These are phyloP conservation scores for Drosera capensis DNA, from an alignment of 148 eudicot species.

Conservation along the genomic window DNA sequence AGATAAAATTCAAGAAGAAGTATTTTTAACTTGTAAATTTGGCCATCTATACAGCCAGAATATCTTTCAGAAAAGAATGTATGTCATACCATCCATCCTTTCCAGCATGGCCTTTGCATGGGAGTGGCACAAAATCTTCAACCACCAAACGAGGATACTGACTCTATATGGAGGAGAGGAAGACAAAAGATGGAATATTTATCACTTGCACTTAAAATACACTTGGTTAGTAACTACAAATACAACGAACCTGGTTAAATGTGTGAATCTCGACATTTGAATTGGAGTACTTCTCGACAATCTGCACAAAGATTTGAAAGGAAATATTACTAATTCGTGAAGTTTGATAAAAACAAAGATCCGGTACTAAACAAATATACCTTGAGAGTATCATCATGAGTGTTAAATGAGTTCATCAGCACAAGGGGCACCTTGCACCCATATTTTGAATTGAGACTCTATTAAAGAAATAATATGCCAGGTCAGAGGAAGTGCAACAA, in stretches of 20 bases:
- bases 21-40: too few relatives aligned
- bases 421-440: slow-evolving; percentile 92
- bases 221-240: background rate
- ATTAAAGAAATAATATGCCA: slow-evolving; percentile 5
- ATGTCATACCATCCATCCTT: slow-evolving; percentile 80
- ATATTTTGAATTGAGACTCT: slow-evolving; percentile 69
- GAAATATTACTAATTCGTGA: slow-evolving; percentile 5
- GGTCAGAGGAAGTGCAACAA: background rate
- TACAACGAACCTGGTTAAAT: slow-evolving; percentile 36
- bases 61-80: too few relatives aligned
- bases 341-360: slow-evolving; percentile 4
- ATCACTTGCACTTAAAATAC: background rate
- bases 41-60: too few relatives aligned
- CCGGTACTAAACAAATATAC: slow-evolving; percentile 16
- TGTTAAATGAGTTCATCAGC: slow-evolving; percentile 97
- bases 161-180: slow-evolving; percentile 24
- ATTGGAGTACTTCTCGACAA: slow-evolving; percentile 66
- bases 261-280: slow-evolving; percentile 81
- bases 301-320: slow-evolving; percentile 29
- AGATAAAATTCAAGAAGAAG: too few relatives aligned
- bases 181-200: background rate
- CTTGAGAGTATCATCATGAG: slow-evolving; percentile 92
- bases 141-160: slow-evolving; percentile 87
- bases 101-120: slow-evolving; percentile 66
- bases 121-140: slow-evolving; percentile 73